Base-by-base conservation (phyloP, 2,329 filamentous ascomycete species). In the Cladosporium oxysporum region DNA sequence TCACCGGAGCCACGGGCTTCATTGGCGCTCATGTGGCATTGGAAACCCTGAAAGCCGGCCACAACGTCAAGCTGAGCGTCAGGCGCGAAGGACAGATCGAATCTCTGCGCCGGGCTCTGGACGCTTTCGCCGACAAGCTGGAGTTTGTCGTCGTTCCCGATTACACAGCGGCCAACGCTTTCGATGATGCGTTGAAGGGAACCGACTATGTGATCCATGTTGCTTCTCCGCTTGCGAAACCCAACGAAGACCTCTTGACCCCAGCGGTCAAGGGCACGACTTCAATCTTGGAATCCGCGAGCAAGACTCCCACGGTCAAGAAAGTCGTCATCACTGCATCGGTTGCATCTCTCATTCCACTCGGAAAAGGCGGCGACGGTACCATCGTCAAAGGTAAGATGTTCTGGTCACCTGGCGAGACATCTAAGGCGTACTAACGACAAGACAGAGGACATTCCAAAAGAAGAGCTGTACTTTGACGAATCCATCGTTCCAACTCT, bases 341-440 rank as follows among this genome's bases (percentile, higher is more conserved):
- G 1, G 49, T 52, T 2, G 49, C 14, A 3, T 52, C 49, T 26
- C 49, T 52, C 5, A 29, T 52, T n/a, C 49, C 49, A 3, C 26
- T 52, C 0, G 49, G 49, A 18, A 28, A 52, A 29, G 49, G 26
- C 2, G 23, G 26, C 0, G 49, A 52, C 8, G 49, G 49, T 10
- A n/a, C 11, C 0, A 7, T 8, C 5, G 11, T 52, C 12, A 52
- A 29, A 29, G 49, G 49, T 52, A 29, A 52, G 23, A 52, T 3
- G 11, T 47, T 3, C 8, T 28, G 23, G 37, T 23, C 35, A 4
- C 68, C 67, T 3, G 66, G 69, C 62, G 47, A 26, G 16, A 63
- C 63, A 5, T 66, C 61, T 16, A 72, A 71, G 55, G 55, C 67
- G 10, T 47, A 3, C n/a, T 47, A 0, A 47, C 41, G 4, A 11